Evolutionary conservation across 768 basidiomycete genomes (phyloP), one percentile per base, ranked within the genome.

Genomic region (Fomitopsis pulvina): DNA sequence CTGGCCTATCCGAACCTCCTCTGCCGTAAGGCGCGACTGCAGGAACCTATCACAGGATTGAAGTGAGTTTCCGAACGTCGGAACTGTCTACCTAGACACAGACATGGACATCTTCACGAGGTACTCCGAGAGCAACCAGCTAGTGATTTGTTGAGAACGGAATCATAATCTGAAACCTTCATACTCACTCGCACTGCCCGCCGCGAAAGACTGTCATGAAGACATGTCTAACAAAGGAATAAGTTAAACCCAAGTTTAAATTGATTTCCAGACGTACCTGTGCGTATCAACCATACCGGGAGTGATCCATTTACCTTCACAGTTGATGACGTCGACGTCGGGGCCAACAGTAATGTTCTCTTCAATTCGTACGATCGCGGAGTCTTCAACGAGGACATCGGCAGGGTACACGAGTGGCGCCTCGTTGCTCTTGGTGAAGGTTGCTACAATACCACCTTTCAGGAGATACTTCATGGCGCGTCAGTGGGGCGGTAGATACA

Each of bases 221-320:
- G 9, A 55, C 34, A 56, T 62, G 59, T n/a, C 61, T 64, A 40
- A n/a, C 3, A 42, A 22, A 41, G 39, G 18, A 22, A 27, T 9
- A 1, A 38, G 22, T 2, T 20, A 21, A 14, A 45, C 16, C 5
- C 45, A 25, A 28, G 30, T n/a, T 10, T 30, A 29, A 53, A 28
- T 20, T 21, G 45, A 8, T 11, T 6, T 18, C 11, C 26, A 8
- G 26, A 34, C 59, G 8, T 41, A 65, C 65, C 66, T 52, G 50
- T 67, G 66, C 0, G 64, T 65, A 45, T 67, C 66, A 16, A 67
- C 52, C 45, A 65, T 60, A 1, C 66, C 66, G 4, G 66, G 66
- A 0, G 63, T 53, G 4, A 67, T 59, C 58, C 63, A 65, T 43
- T 64, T 63, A 45, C 55, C 51, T 1, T 24, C 29, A 42, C 60